These are phyloP conservation scores for Lecanicillium sp. DNA, from an alignment of 2,329 filamentous ascomycete genomes.

Conservation along the genomic window DNA sequence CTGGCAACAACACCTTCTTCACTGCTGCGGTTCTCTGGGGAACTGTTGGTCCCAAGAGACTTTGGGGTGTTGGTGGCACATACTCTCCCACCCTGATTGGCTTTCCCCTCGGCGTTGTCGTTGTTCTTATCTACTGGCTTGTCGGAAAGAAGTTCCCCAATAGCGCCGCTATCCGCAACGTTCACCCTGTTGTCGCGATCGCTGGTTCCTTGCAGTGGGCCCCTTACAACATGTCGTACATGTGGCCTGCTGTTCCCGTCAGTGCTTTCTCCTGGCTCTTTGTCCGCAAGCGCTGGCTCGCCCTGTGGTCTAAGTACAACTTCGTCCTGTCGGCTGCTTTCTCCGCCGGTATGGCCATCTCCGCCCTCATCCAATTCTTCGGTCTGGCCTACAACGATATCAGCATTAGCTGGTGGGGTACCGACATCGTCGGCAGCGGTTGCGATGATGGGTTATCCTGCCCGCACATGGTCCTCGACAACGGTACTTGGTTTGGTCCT, in stretches of 20 bases:
- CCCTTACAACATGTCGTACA: slow-evolving; percentile 38
- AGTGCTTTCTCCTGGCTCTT: slow-evolving; percentile 41
- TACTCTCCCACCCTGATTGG: slow-evolving; percentile 31
- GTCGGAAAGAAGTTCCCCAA: slow-evolving; percentile 25
- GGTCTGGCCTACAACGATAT: slow-evolving; percentile 31
- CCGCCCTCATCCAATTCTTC: slow-evolving; percentile 35
- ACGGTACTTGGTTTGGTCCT: slow-evolving; percentile 20
- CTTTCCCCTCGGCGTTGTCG: slow-evolving; percentile 28
- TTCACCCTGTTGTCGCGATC: slow-evolving; percentile 34
- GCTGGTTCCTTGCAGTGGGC: slow-evolving; percentile 31
- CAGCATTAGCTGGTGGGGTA: slow-evolving; percentile 32
- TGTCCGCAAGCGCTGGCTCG: slow-evolving; percentile 34
- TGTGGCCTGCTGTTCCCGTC: slow-evolving; percentile 38
- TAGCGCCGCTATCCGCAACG: slow-evolving; percentile 25
- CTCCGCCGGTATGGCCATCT: slow-evolving; percentile 32
- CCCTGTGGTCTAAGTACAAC: slow-evolving; percentile 39
- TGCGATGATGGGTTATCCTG: slow-evolving; percentile 28
- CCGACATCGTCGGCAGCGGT: slow-evolving; percentile 22
- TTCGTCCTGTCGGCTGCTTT: slow-evolving; percentile 35
- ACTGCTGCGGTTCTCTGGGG: slow-evolving; percentile 40
- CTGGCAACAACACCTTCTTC: slow-evolving; percentile 27
- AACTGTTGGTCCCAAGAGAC: slow-evolving; percentile 38
- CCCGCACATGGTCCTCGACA: slow-evolving; percentile 6
- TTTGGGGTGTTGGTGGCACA: slow-evolving; percentile 26
- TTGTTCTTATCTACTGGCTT: slow-evolving; percentile 29